phyloP scores from a whole-genome alignment of 176 grass and related monocot species.

The Bothriochloa decipiens region DNA sequence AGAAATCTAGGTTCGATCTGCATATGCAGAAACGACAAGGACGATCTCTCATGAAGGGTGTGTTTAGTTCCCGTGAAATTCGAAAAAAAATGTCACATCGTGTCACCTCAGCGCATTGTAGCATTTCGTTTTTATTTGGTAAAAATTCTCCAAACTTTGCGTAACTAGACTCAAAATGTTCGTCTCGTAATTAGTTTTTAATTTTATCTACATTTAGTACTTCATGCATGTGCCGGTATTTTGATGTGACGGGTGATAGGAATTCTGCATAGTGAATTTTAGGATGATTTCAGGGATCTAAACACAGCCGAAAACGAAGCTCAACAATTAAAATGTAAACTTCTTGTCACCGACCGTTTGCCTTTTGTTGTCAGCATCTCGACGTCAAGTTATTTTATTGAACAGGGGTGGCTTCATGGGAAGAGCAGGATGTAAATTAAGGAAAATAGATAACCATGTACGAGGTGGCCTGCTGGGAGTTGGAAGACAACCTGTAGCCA shows the following conservation, averaged over 20 bases:
- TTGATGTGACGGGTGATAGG: too few relatives aligned
- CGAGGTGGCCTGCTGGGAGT: background rate
- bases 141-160: too few relatives aligned
- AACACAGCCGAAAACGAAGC: constrained; percentile 2
- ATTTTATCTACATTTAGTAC: too few relatives aligned
- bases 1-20: background rate
- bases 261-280: too few relatives aligned
- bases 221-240: too few relatives aligned
- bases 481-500: background rate
- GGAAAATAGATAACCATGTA: background rate
- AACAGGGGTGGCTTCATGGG: background rate
- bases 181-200: too few relatives aligned
- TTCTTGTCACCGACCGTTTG: background rate
- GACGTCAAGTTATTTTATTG: background rate
- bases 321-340: background rate
- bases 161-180: too few relatives aligned
- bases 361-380: background rate
- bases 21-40: constrained; percentile 10
- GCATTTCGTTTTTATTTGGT: too few relatives aligned
- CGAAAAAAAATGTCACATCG: too few relatives aligned
- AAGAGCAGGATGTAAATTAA: background rate
- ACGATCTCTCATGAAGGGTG: background rate
- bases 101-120: too few relatives aligned
- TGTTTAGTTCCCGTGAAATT: too few relatives aligned
- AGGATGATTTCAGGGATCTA: too few relatives aligned